Percentiles rank a stretch among this genome's conserved stretches.
phyloP scores from a whole-genome alignment of 2,329 filamentous ascomycete species.

The Alternaria arborescens region DNA sequence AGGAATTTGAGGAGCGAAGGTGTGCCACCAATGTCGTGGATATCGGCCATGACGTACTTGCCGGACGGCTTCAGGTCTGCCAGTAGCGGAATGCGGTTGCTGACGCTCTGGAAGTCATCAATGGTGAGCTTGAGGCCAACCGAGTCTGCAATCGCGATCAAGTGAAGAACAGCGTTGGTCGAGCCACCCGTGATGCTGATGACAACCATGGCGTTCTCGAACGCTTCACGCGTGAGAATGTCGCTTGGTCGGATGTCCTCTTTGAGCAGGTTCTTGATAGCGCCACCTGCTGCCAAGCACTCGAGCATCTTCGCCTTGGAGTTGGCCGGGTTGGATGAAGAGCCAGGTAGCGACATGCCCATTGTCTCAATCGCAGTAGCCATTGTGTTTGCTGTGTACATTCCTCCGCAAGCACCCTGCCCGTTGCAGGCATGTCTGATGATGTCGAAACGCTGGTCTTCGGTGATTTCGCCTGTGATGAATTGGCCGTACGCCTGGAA shows the following conservation, averaged over 20 bases:
- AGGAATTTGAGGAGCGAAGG: constrained; percentile 61
- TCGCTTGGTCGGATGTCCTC: constrained; percentile 60
- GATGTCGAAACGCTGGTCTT: constrained; percentile 92
- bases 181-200: constrained; percentile 61
- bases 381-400: constrained; percentile 67
- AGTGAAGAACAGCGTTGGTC: constrained; percentile 61
- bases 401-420: constrained; percentile 83
- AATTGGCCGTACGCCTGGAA: constrained; percentile 99
- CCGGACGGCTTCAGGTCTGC: constrained; percentile 62
- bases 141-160: constrained; percentile 61
- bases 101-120: constrained; percentile 62
- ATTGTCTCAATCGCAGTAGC: constrained; percentile 61
- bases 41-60: constrained; percentile 67
- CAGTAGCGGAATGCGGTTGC: constrained; percentile 60
- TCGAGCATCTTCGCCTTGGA: constrained; percentile 61
- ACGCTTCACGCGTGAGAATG: constrained; percentile 59
- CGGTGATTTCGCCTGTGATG: constrained; percentile 87
- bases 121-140: constrained; percentile 61
- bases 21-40: constrained; percentile 63
- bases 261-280: constrained; percentile 61
- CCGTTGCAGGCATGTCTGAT: constrained; percentile 91
- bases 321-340: constrained; percentile 60
- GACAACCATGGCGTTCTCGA: constrained; percentile 62
- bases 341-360: constrained; percentile 61
- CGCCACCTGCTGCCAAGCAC: constrained; percentile 59